Evolutionary conservation across 2,329 filamentous ascomycete species (phyloP), one percentile per base, ranked within the genome.

Genomic region (Leptosphaerulina australis): DNA sequence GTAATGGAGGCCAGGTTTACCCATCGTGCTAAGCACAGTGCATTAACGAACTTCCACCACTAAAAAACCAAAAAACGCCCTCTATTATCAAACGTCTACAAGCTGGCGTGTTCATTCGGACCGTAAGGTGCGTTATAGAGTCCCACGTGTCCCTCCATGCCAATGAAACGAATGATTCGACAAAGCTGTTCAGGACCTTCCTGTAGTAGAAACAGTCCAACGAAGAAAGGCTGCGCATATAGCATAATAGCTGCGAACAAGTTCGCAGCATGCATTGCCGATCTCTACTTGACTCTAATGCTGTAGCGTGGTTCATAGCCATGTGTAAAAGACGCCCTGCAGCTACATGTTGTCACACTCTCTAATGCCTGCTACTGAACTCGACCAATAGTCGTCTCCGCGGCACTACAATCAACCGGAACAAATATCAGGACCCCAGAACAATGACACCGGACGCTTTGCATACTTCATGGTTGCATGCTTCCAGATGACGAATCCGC

Each of bases 401-500:
- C 29, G 54, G 50, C 52, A 21, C 30, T 17, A 10, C 34, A 17
- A 20, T 12, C 15, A 30, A 44, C 30, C 5, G 20, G 14, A 38
- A 22, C 22, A 28, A 46, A 31, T 24, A 26, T 31, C 44, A 43
- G 31, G 43, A 18, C 44, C 11, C 33, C 24, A 33, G 34, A 43
- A 46, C 22, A 37, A 44, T 22, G 22, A 54, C 53, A 63, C 61
- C 61, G 61, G 59, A 61, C 22, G 28, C 41, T 9, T 36, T 48
- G 49, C 43, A 56, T 53, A 21, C 30, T 30, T 38, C 26, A 24
- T 37, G 25, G 20, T 44, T 53, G 47, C 34, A 40, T 38, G 17
- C 38, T 31, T 43, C 51, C 50, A 35, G 37, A 38, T 53, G 50
- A 52, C 45, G 37, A 14, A 15, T 38, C 36, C 25, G 22, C 14